A percentile compares a stretch with the other conserved stretches of the same genome.
These are phyloP conservation scores for Eragrostis tef DNA, from an alignment of 202 grass and related monocot genomes.

Conservation along the genomic window DNA sequence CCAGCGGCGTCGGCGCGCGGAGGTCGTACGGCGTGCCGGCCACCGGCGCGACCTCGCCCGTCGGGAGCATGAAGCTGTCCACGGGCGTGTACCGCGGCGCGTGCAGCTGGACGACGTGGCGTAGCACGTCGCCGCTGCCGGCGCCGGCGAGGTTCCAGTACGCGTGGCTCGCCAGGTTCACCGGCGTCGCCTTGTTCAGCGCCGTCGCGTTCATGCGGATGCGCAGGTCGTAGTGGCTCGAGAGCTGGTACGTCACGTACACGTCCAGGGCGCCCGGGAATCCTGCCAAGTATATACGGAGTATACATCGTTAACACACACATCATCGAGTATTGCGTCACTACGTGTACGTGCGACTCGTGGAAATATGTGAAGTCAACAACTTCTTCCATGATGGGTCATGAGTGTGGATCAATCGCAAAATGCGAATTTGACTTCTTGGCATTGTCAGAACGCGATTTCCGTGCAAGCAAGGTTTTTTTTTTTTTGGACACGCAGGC, in stretches of 20 bases:
- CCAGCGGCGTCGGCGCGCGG: constrained; percentile 37
- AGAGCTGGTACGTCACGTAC: constrained; percentile 64
- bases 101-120: constrained; percentile 68
- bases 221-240: constrained; percentile 47
- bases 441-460: no score
- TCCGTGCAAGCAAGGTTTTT: no score
- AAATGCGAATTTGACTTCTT: no score
- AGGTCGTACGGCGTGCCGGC: constrained; percentile 80
- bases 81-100: constrained; percentile 72
- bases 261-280: constrained; percentile 64
- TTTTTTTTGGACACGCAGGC: no score
- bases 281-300: constrained; percentile 18
- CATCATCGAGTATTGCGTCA: no score
- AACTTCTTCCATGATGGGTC: neutral
- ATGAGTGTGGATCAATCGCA: no score
- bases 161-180: constrained; percentile 72
- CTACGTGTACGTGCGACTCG: neutral
- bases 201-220: constrained; percentile 55
- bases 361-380: neutral
- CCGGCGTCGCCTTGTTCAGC: constrained; percentile 57
- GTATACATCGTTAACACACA: neutral
- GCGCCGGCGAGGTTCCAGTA: constrained; percentile 86
- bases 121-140: constrained; percentile 68
- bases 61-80: constrained; percentile 63
- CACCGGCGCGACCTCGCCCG: constrained; percentile 58